Base-by-base conservation (phyloP, 148 eudicot genomes). In the Amaranthus hypochondriacus region DNA sequence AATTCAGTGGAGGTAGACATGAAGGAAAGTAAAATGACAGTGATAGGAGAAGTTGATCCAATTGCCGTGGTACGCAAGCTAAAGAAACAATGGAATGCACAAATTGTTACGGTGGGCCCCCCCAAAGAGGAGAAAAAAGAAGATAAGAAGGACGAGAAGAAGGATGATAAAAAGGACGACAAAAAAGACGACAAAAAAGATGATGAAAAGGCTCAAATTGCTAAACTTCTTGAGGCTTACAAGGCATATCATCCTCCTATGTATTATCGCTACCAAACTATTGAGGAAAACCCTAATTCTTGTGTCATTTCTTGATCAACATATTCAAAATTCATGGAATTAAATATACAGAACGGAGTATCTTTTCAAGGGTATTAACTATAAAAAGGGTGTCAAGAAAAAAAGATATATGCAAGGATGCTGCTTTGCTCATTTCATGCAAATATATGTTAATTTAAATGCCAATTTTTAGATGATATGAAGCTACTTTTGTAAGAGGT, bases 21-120 rank as follows among this genome's bases (percentile, higher is more conserved):
- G 86, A 90, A 85, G 63, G 91, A 79, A 13, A 75, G 83, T 75
- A 90, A 88, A 70, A 44, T 90, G 61, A 90, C 92, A 10, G 86
- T 90, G 3, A 81, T 78, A 14, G 89, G 89, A 57, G 82, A 83
- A 11, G 80, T 86, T 58, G 97, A 91, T 70, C 90, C 93, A 3
- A 73, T 87, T 47, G 56, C 44, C 2, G 69, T 87, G 1, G 84
- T 86, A 12, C 5, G 72, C 70, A 92, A 90, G 75, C 21, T 92
- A 69, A 74, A 81, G 68, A 92, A 86, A 66, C 72, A 73, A 11
- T 86, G 86, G 79, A 60, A 72, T 43, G 72, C 90, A 0, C 84
- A 81, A 0, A 79, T 92, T 61, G 21, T 83, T 7, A 75, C 93
- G 0, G 87, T 92, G 9, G 93, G 93, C 0, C 90, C 96, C 3